Evolutionary conservation across 768 basidiomycete genomes (phyloP), one percentile per base, ranked within the genome.

Genomic region (Boletus huronensis): DNA sequence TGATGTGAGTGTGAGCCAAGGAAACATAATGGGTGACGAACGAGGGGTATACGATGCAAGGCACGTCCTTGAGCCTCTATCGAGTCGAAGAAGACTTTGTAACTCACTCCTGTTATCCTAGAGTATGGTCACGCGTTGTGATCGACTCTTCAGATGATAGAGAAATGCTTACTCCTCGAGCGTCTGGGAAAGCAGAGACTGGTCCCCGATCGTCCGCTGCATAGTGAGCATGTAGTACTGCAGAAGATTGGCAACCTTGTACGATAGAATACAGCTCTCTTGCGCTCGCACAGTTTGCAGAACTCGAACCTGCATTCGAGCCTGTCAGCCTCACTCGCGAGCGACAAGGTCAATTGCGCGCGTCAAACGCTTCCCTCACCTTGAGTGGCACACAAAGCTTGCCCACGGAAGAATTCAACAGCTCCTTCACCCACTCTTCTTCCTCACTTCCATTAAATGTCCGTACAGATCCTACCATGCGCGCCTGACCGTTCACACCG

Each of bases 141-240:
- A 32, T 36, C 16, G 16, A 21, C 31, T 14, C 10, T 13, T 6
- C 11, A 8, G 6, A 28, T 2, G 3, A 19, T 3, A 11, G 17
- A 5, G 34, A 35, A 19, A 48, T 34, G 60, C 85, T 48, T 61
- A 96, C 93, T 97, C 93, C 58, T 84, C 76, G 28, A 98, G 75
- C 0, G 89, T 87, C 53, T 74, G 79, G 1, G 88, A 87, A 50
- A 98, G 75, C 42, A 89, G 54, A 2, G 95, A 91, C 3, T 88
- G 76, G n/a, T 82, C 79, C 0, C 97, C 97, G 40, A 98, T 87
- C 2, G 95, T 98, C 45, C 92, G 80, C 47, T 83, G 80, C 93
- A 99, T 97, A 5, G 94, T 98, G 31, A 93, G 70, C 66, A 87
- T 75, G 69, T 98, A 99, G 67, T 98, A 99, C 60, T 96, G 92